Evolutionary conservation across 805 yeast genomes (phyloP), one percentile per base, ranked within the genome.

Genomic region (Kodamaea fukazawae): DNA sequence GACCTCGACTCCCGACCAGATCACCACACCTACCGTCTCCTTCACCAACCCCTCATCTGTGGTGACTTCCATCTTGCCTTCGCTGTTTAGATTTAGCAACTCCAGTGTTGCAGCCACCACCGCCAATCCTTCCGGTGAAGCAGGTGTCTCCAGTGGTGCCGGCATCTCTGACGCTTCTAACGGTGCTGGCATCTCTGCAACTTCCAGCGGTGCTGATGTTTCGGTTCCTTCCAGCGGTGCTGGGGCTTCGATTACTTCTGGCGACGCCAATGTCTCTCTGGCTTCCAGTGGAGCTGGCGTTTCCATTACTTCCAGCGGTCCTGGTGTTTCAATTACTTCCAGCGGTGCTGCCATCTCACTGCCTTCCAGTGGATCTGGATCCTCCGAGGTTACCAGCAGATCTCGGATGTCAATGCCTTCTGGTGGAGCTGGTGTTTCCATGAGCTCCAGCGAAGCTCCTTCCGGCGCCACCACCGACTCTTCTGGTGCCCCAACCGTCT

Each of bases 401-500:
- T 5, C 23, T 20, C 7, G 23, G 7, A 5, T 8, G 5, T 20
- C 23, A 8, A 20, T 20, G 5, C 5, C 7, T 29, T 22, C 41
- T 12, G 14, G 29, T 22, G 23, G 16, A 5, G 5, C n/a, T 6
- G n/a, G 23, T 20, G 5, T 37, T 9, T 3, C 30, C 9, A 4
- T 29, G 13, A 25, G 8, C 25, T 38, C 32, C 13, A 38, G 33
- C 9, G 4, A 5, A 6, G 7, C 23, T 20, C n/a, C n/a, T n/a
- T n/a, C n/a, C n/a, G n/a, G n/a, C n/a, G n/a, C n/a, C n/a, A n/a
- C n/a, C n/a, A n/a, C n/a, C n/a, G n/a, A n/a, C n/a, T 28, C 29
- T 14, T 9, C 43, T 30, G 38, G 12, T 29, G 16, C 43, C 14
- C 11, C 34, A 7, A 13, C 38, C 3, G 30, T 15, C 34, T 13